Base-by-base conservation (phyloP, 1,139 yeast species). In the Entelexis sorbosivorans region DNA sequence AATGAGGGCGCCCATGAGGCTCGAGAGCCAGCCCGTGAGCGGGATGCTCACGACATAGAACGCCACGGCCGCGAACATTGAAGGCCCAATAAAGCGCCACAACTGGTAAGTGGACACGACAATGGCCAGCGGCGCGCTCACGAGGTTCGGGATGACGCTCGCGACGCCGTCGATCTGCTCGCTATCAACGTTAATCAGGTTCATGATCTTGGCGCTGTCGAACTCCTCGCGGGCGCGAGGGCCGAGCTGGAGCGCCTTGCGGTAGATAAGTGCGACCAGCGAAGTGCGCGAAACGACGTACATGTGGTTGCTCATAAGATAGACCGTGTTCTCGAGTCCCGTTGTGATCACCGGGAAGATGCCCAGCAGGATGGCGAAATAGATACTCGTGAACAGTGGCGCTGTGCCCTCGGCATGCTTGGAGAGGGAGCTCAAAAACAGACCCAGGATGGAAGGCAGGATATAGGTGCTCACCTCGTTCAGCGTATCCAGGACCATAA, bases 171-270 rank as follows among this genome's bases (percentile, higher is more conserved):
- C 48, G 73, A 84, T 74, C 63, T 85, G 95, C 39, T 85, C 75
- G 61, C 94, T 75, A 24, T 89, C 78, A 53, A 86, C 73, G 63
- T 85, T 95, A 2, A 91, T 79, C 22, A 91, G 79, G 68, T 86
- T 75, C 66, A 85, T 69, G 22, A 86, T 80, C 56, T 76, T 77
- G 52, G 94, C 85, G 28, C 76, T 70, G 1, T 93, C 78, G 62
- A 68, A 84, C 50, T 72, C 69, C 59, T 76, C 76, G 52, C 76
- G 74, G 2, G 89, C 74, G 54, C 73, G 72, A 16, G 79, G 75
- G 56, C 77, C 74, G 11, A 87, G 73, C 46, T 65, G 70, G 59
- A 85, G 74, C 13, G 89, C 75, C 63, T 87, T 87, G 55, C 76
- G 75, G 55, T 85, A 69, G 22, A 59, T 56, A 17, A 52, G 24